Conservation (phyloP, 1,284 basidiomycete genomes). For the Apiotrichum siamense region DNA sequence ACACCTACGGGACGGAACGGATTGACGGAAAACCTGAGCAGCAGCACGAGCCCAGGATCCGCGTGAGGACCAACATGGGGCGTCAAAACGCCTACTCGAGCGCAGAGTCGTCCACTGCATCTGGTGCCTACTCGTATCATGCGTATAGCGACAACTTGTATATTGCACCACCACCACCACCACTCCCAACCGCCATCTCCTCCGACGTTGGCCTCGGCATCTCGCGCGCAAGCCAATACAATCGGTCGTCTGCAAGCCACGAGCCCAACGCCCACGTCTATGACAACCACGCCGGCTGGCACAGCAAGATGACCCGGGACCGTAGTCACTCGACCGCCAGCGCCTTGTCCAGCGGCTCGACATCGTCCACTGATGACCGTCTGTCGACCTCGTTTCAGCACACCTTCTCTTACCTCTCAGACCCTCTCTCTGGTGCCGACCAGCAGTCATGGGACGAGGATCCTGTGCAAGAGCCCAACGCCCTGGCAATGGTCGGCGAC, state of each 20-base stretch:
- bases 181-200: conserved; percentile 31
- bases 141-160: conserved; percentile 27
- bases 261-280: neutral
- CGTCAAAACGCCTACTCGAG: conserved; percentile 41
- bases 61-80: conserved; percentile 30
- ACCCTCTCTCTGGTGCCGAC: neutral
- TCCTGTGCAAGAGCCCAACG: conserved; percentile 23
- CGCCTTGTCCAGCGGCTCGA: conserved; percentile 5
- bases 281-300: neutral
- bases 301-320: conserved; percentile 17
- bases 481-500: conserved; percentile 40
- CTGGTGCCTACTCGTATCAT: conserved; percentile 35
- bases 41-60: conserved; percentile 30
- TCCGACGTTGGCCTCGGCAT: conserved; percentile 9
- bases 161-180: conserved; percentile 29
- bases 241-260: neutral
- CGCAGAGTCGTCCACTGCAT: conserved; percentile 41
- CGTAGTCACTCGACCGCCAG: conserved; percentile 37
- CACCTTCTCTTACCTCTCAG: conserved; percentile 17
- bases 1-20: conserved; percentile 25
- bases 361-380: conserved; percentile 8
- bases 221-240: neutral
- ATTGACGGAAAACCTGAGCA: conserved; percentile 21
- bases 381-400: conserved; percentile 11
- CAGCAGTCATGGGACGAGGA: conserved; percentile 22